Evolutionary conservation across 345 rosid genomes (phyloP).

Genomic region (Psidium friedrichsthalianum): DNA sequence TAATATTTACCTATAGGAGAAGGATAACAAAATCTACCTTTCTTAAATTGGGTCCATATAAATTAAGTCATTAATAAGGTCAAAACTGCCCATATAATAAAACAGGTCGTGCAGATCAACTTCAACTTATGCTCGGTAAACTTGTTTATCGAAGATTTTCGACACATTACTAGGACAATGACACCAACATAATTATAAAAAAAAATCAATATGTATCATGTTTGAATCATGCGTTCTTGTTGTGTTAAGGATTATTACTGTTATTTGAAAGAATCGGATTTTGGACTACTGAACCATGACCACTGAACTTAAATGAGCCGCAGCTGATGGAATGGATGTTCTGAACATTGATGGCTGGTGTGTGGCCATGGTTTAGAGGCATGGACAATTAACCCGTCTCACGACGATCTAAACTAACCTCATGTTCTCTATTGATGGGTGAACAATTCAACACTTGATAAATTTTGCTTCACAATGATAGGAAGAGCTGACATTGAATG

Average conservation of each 20-base stretch:
- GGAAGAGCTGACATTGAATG: conserved; percentile 15
- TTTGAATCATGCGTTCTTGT: neutral
- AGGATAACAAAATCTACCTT: neutral
- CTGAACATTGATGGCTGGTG: neutral
- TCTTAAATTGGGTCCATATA: neutral
- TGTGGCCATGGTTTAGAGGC: neutral
- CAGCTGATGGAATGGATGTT: neutral
- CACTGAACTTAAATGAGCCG: neutral
- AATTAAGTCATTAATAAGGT: neutral
- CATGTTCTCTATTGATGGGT: conserved; percentile 6
- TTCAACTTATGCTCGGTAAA: neutral
- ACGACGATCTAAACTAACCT: conserved; percentile 3
- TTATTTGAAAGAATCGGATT: neutral
- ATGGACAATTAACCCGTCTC: neutral
- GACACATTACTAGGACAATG: neutral
- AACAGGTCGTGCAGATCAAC: neutral
- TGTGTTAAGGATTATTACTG: neutral
- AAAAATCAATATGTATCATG: neutral
- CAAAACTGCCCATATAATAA: neutral
- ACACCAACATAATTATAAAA: neutral
- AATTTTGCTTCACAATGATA: conserved; percentile 10
- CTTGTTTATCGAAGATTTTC: neutral
- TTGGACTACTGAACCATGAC: neutral
- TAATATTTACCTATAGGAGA: neutral
- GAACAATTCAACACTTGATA: conserved; percentile 11